These are phyloP conservation scores for Dalbergia cochinchinensis DNA, from an alignment of 306 rosid species.

Conservation along the genomic window DNA sequence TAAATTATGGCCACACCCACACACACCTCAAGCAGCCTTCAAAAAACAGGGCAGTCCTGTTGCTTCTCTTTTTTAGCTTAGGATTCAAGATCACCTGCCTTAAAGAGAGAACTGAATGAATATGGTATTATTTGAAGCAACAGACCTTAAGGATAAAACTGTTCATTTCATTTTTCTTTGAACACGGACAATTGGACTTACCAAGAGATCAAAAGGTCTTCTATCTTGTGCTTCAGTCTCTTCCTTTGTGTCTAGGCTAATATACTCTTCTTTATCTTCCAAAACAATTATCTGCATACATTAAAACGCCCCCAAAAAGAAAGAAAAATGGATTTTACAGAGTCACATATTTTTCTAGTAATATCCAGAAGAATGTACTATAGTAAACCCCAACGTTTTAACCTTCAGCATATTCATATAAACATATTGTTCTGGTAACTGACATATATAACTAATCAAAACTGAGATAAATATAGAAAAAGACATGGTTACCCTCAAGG, in stretches of 20 bases:
- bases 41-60: slow-evolving; percentile 78
- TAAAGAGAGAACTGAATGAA: slow-evolving; percentile 47
- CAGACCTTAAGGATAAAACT: slow-evolving; percentile 24
- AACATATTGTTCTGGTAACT: too few species aligned
- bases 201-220: slow-evolving; percentile 88
- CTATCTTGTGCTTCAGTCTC: slow-evolving; percentile 76
- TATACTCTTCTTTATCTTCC: slow-evolving; percentile 77
- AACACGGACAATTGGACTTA: slow-evolving; percentile 54
- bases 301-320: not conserved
- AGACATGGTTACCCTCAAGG: slow-evolving; percentile 60
- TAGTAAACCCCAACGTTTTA: too few species aligned
- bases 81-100: slow-evolving; percentile 84
- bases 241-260: slow-evolving; percentile 62
- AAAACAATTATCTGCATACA: slow-evolving; percentile 74
- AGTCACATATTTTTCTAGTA: too few species aligned
- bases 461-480: too few species aligned
- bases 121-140: slow-evolving; percentile 36
- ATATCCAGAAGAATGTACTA: too few species aligned
- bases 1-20: not conserved
- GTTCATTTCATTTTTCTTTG: not conserved
- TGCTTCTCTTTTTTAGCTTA: slow-evolving; percentile 69
- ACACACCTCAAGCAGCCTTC: slow-evolving; percentile 91
- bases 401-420: too few species aligned
- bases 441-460: too few species aligned
- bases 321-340: not conserved